Base-by-base conservation (phyloP, 2,329 filamentous ascomycete genomes). In the Rutstroemia sydowiana region DNA sequence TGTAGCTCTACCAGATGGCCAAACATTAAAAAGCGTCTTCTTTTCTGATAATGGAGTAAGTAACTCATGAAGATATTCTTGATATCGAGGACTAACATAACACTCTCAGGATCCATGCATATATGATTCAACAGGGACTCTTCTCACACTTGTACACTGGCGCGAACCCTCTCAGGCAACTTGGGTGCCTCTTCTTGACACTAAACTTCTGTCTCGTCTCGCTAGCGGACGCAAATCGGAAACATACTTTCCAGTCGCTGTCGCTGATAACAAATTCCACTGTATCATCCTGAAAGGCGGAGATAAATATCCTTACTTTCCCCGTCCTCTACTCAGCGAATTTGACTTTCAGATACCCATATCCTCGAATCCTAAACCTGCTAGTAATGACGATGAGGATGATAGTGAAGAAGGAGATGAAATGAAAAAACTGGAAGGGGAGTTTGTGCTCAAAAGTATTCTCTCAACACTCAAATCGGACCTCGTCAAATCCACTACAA, bases 211-310 rank as follows among this genome's bases (percentile, higher is more conserved):
- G 10, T 78, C 88, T 1, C 89, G 93, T 55, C 78, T 96, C 3
- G 86, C 88, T 0, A 84, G 82, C 2, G 93, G 93, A 23, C 84
- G 85, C 53, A 96, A 95, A 69, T 79, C 86, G 58, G 93, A 98
- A 70, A 81, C 77, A 0, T 98, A 98, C 73, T 98, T 91, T 79
- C 93, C 93, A 1, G 88, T 98, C 30, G 93, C 93, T 1, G 91
- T 97, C 1, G 89, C 92, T 2, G 83, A 91, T 62, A 79, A 87
- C 64, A 92, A 87, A 64, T 98, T 98, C 70, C 92, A 97, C 75
- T 98, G 95, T 72, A 96, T 98, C 70, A 97, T 98, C 62, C 83
- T 98, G 65, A 98, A 98, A 71, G 93, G 93, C 57, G 87, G 87
- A 32, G 93, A 98, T 66, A 81, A 85, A 65, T 88, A 96, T 65